A percentile compares a stretch with the other conserved stretches of the same genome.
Conservation (phyloP, 768 basidiomycete genomes). For the Phanerochaete sordida region DNA sequence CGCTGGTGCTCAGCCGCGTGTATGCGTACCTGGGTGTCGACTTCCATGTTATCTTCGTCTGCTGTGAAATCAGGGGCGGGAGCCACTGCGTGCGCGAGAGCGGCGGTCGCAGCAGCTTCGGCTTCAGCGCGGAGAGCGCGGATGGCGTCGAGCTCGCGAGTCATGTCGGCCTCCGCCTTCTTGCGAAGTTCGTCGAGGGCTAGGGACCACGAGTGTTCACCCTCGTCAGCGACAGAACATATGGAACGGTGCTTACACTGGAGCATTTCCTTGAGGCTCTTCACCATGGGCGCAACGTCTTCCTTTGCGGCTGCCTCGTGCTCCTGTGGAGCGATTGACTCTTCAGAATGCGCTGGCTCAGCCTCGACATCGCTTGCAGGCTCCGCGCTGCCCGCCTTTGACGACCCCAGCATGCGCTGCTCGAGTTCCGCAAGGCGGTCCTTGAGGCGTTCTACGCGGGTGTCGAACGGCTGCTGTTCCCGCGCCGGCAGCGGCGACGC, state of each 20-base stretch:
- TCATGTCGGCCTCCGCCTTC: slow-evolving; percentile 42
- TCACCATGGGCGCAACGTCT: background rate
- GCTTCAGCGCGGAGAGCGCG: slow-evolving; percentile 38
- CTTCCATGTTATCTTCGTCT: slow-evolving; percentile 16
- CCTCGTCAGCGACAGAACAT: background rate
- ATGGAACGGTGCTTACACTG: slow-evolving; percentile 5
- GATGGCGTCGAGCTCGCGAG: slow-evolving; percentile 42
- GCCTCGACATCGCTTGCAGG: background rate
- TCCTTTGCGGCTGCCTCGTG: background rate
- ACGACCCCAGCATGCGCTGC: background rate
- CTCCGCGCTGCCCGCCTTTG: background rate
- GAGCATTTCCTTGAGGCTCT: slow-evolving; percentile 7
- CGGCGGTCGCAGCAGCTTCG: slow-evolving; percentile 33
- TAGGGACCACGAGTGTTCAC: background rate
- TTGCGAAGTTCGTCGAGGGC: slow-evolving; percentile 19
- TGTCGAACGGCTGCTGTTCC: slow-evolving; percentile 1
- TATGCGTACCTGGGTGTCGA: too few species aligned
- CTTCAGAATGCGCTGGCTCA: background rate
- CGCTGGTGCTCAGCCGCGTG: too few species aligned
- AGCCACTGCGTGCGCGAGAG: slow-evolving; percentile 13
- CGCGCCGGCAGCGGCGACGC: too few species aligned
- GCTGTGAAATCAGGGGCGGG: background rate
- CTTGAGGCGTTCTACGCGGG: slow-evolving; percentile 1
- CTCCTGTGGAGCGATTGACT: background rate
- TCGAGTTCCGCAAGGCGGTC: slow-evolving; percentile 5